Evolutionary conservation across 805 yeast genomes (phyloP).

Genomic region (Metschnikowia reukaufii): DNA sequence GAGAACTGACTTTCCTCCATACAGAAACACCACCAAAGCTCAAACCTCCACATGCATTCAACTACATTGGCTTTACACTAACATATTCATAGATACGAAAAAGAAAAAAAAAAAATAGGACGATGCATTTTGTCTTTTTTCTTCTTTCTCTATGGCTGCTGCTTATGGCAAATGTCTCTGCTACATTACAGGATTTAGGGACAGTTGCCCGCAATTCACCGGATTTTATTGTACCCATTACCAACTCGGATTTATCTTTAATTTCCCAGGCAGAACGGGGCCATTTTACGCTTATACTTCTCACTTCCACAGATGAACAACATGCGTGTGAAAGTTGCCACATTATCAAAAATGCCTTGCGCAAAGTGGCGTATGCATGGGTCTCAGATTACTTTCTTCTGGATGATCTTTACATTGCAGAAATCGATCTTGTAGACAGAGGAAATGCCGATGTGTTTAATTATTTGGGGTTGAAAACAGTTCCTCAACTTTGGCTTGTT

Average conservation of each 20-base stretch:
- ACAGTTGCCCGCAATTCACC: constrained; percentile 9
- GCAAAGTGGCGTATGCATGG: constrained; percentile 45
- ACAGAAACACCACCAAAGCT: not conserved
- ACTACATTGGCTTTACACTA: too few relatives aligned
- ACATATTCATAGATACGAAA: too few relatives aligned
- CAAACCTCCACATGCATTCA: too few relatives aligned
- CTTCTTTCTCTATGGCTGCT: not conserved
- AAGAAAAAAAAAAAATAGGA: too few relatives aligned
- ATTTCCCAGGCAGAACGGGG: constrained; percentile 31
- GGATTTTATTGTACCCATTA: constrained; percentile 12
- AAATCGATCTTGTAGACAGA: constrained; percentile 48
- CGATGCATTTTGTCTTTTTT: not conserved
- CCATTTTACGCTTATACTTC: constrained; percentile 49
- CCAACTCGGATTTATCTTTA: constrained; percentile 13
- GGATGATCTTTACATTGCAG: constrained; percentile 44
- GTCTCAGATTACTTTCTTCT: constrained; percentile 42
- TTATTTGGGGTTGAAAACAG: constrained; percentile 44
- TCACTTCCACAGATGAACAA: constrained; percentile 48
- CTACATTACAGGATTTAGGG: constrained; percentile 3
- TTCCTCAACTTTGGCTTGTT: constrained; percentile 68
- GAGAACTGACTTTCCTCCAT: not conserved
- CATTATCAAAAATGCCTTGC: constrained; percentile 41
- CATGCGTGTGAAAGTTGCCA: constrained; percentile 51
- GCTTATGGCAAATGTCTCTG: not conserved
- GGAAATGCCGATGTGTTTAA: constrained; percentile 43